Base-by-base conservation (phyloP, 805 yeast species). In the Lachancea mirantina region DNA sequence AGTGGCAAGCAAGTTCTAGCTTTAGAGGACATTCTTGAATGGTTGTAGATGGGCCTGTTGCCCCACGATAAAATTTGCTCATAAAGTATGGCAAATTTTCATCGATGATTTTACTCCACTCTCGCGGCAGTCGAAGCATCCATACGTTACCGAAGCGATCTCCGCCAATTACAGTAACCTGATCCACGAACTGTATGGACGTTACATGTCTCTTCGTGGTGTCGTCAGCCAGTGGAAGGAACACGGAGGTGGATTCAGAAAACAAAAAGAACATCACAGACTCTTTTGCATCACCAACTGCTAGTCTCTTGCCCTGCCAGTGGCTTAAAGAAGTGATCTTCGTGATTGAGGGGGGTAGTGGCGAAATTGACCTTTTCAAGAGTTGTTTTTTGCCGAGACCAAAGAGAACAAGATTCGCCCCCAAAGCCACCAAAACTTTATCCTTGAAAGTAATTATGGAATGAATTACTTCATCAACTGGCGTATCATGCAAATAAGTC, bases 61-160 rank as follows among this genome's bases (percentile, higher is more conserved):
- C n/a, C n/a, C n/a, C n/a, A 8, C 30, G 30, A 21, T 25, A 30
- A 15, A 49, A 61, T 30, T 59, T 56, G 5, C 56, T 54, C 4
- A 54, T 28, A 5, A 72, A 43, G 30, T 60, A 55, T 4, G 65
- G 49, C 2, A 71, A 67, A 28, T 64, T 62, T 30, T 67, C 70
- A 38, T 71, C 78, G 15, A 74, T 57, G 25, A 66, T 51, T 26
- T 61, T 57, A 0, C 78, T 68, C 0, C 67, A 62, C 4, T 65
- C 59, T n/a, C 59, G 58, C 0, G 80, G 72, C 24, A 80, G 56
- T 38, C 96, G 62, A 24, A 84, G 57, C 1, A 83, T 70, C 57
- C 79, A 76, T 0, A 87, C 28, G 45, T 80, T 84, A 1, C 97
- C 96, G 57, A 82, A 85, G 49, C 77, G 78, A 52, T 92, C 97